Percentiles rank a stretch among this genome's conserved stretches.
Conservation (phyloP, 2,329 filamentous ascomycete genomes). For the Trichophyton verrucosum region DNA sequence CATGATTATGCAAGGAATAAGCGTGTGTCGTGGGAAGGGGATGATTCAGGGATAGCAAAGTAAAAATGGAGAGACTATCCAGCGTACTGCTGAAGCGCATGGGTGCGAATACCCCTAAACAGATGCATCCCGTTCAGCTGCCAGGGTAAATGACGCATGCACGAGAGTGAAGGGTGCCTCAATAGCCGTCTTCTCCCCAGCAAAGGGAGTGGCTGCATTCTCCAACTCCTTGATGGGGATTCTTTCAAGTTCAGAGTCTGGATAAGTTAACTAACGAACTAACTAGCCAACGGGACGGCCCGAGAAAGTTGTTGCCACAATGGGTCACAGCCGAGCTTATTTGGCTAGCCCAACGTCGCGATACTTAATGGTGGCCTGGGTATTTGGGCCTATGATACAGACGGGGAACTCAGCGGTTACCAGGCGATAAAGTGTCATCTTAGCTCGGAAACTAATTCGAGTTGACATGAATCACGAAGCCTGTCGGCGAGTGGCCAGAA, state of each 20-base stretch:
- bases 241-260: background rate
- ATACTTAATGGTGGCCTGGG: too few species aligned
- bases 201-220: background rate
- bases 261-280: too few species aligned
- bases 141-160: background rate
- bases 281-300: background rate
- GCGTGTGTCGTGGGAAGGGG: background rate
- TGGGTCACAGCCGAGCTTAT: too few species aligned
- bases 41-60: background rate
- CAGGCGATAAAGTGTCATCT: too few species aligned
- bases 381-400: too few species aligned
- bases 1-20: background rate
- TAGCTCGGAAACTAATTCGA: too few species aligned
- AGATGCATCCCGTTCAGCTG: background rate
- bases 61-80: background rate
- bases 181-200: background rate
- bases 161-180: background rate
- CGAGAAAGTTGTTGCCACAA: background rate
- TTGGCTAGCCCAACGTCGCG: too few species aligned
- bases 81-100: background rate
- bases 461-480: too few species aligned
- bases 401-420: too few species aligned
- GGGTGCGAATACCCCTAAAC: background rate
- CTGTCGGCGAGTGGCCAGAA: background rate
- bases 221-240: background rate